Conservation (phyloP, 495 filamentous ascomycete genomes). For the Trichoderma reesei region DNA sequence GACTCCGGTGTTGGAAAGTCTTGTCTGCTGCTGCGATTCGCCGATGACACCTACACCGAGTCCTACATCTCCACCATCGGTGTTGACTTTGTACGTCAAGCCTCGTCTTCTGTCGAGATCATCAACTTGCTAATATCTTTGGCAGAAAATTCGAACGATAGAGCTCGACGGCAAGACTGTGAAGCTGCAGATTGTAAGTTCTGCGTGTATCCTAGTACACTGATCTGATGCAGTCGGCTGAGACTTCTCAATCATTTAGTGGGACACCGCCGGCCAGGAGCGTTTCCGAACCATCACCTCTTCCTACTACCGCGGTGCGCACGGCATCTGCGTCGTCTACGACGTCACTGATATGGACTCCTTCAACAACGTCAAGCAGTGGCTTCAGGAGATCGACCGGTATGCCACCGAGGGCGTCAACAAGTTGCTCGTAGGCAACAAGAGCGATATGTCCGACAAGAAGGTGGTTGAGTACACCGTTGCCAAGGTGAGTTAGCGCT, state of each 20-base stretch:
- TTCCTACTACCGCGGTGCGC: conserved; percentile 96
- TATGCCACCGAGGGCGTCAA: conserved; percentile 99
- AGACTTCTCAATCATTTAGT: conserved; percentile 41
- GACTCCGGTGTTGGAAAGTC: conserved; percentile 99
- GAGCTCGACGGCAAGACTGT: conserved; percentile 99
- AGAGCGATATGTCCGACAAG: conserved; percentile 99
- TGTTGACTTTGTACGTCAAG: conserved; percentile 82
- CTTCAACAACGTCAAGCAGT: conserved; percentile 99
- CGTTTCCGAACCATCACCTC: conserved; percentile 99
- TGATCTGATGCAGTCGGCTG: conserved; percentile 13
- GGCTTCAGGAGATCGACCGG: conserved; percentile 98
- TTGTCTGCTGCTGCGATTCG: conserved; percentile 92
- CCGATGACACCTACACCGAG: conserved; percentile 99
- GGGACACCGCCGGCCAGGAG: conserved; percentile 98
- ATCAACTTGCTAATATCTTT: conserved; percentile 17
- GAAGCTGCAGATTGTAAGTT: conserved; percentile 94
- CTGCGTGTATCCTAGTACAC: background rate
- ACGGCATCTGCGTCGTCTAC: conserved; percentile 99
- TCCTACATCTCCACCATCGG: conserved; percentile 99
- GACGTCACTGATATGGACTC: conserved; percentile 99
- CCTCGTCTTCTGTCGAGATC: background rate
- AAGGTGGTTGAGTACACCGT: conserved; percentile 99
- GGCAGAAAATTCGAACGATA: conserved; percentile 98
- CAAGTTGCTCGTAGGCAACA: conserved; percentile 98
- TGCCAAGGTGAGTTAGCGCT: conserved; percentile 62